Evolutionary conservation across 2,329 filamentous ascomycete species (phyloP).

Genomic region (Aspergillus terreus): DNA sequence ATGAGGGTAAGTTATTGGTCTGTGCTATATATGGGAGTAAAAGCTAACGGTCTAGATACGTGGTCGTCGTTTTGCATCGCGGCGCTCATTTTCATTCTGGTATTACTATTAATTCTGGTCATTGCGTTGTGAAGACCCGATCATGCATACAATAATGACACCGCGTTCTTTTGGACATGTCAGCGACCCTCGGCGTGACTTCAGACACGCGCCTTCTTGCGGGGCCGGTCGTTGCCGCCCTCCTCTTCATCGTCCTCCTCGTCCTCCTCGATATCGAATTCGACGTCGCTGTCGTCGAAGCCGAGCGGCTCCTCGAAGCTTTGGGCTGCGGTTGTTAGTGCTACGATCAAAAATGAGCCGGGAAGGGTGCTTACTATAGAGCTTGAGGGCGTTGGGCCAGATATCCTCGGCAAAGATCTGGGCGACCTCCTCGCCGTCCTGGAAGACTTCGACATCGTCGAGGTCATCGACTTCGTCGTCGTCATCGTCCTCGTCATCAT

Average conservation of each 20-base stretch:
- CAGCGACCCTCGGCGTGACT: slow-evolving; percentile 18
- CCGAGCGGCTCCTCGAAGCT: slow-evolving; percentile 67
- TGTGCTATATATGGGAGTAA: not conserved
- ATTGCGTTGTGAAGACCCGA: slow-evolving; percentile 52
- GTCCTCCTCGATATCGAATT: slow-evolving; percentile 35
- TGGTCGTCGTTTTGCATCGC: slow-evolving; percentile 88
- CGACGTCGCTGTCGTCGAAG: slow-evolving; percentile 52
- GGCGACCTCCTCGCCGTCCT: slow-evolving; percentile 79
- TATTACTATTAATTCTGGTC: slow-evolving; percentile 79
- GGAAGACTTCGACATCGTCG: slow-evolving; percentile 77
- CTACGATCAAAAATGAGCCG: not conserved
- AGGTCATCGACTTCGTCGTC: slow-evolving; percentile 60
- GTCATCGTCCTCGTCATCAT: slow-evolving; percentile 44
- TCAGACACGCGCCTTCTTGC: slow-evolving; percentile 37
- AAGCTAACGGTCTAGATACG: slow-evolving; percentile 47
- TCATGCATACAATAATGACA: slow-evolving; percentile 13
- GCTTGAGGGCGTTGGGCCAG: slow-evolving; percentile 82
- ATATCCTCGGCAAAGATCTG: slow-evolving; percentile 79
- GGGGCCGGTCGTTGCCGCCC: slow-evolving; percentile 21
- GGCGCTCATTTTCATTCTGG: slow-evolving; percentile 80
- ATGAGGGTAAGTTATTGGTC: slow-evolving; percentile 68
- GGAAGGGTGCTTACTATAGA: slow-evolving; percentile 68
- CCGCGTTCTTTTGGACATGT: slow-evolving; percentile 5
- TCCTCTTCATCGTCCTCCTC: slow-evolving; percentile 51
- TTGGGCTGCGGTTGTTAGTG: slow-evolving; percentile 52